Evolutionary conservation across 2,329 filamentous ascomycete species (phyloP), one percentile per base, ranked within the genome.

Genomic region (Fusarium sublunatum): DNA sequence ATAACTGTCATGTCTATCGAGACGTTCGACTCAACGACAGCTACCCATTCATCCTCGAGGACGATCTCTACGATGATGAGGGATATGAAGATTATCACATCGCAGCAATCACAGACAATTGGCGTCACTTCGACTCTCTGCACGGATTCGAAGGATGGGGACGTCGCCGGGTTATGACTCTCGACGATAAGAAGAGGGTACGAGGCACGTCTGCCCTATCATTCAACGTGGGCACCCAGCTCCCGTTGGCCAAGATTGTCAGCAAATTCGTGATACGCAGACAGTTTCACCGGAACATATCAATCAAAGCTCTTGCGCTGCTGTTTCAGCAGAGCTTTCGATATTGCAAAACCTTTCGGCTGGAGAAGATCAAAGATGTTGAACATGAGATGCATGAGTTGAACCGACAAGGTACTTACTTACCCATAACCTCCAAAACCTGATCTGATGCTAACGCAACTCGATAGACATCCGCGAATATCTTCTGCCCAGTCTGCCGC

Each of bases 161-260:
- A 40, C 34, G 35, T 24, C 25, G 38, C 57, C 53, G 31, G 9
- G 29, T 26, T 40, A 41, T 53, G 53, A 9, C 45, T 34, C 9
- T 7, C 4, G 9, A 41, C 40, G 34, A 15, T 6, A 19, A 35
- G n/a, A 35, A 8, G 34, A 35, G n/a, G n/a, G 13, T 35, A 5
- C n/a, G 34, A 19, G 34, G n/a, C 15, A 19, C 34, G 13, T 9
- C 7, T 3, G n/a, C 34, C 9, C 34, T 35, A n/a, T 35, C 13
- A n/a, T 35, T 35, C n/a, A 4, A 28, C 26, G 7, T 28, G n/a
- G 8, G 8, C 7, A 12, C 2, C 4, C 7, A 35, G 10, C 9
- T 35, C 7, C 34, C 34, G 6, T 3, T 35, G 26, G 9, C 9
- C 26, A 28, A 28, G 6, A 2, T 35, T 35, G 34, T 35, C n/a